Evolutionary conservation across 352 stramenopile genomes (phyloP).

Genomic region (Thraustotheca clavata): DNA sequence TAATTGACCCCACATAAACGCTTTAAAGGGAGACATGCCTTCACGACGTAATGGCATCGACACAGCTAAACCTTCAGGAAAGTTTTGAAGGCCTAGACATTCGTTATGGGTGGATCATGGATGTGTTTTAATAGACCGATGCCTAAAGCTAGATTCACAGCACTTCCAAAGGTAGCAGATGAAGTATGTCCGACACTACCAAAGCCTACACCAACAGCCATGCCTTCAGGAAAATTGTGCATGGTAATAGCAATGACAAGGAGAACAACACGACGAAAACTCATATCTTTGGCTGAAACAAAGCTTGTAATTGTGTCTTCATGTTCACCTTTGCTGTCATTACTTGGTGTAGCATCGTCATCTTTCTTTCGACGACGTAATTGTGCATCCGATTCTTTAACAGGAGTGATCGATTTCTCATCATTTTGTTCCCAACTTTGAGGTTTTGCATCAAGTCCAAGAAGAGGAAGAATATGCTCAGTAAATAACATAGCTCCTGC

Average conservation of each 20-base stretch:
- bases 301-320: slow-evolving; percentile 19
- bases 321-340: not conserved
- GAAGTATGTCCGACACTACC: slow-evolving; percentile 65
- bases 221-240: slow-evolving; percentile 86
- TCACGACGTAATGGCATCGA: slow-evolving; percentile 81
- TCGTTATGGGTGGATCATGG: not conserved
- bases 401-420: slow-evolving; percentile 20
- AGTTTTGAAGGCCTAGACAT: slow-evolving; percentile 69
- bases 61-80: slow-evolving; percentile 82
- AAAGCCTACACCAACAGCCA: slow-evolving; percentile 87
- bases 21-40: slow-evolving; percentile 69
- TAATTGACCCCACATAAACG: slow-evolving; percentile 87
- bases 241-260: slow-evolving; percentile 87
- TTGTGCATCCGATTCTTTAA: not conserved
- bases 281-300: slow-evolving; percentile 19
- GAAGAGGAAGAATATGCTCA: slow-evolving; percentile 47
- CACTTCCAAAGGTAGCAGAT: slow-evolving; percentile 66
- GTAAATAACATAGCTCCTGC: slow-evolving; percentile 64
- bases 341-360: not conserved
- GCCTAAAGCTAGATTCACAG: slow-evolving; percentile 75
- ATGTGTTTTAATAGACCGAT: slow-evolving; percentile 61
- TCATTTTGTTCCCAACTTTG: slow-evolving; percentile 49
- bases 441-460: slow-evolving; percentile 37
- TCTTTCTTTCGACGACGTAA: slow-evolving; percentile 9
- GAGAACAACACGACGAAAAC: slow-evolving; percentile 70